Evolutionary conservation across 2,329 filamentous ascomycete species (phyloP), one percentile per base, ranked within the genome.

Genomic region (Phyllosticta paracitricarpa): DNA sequence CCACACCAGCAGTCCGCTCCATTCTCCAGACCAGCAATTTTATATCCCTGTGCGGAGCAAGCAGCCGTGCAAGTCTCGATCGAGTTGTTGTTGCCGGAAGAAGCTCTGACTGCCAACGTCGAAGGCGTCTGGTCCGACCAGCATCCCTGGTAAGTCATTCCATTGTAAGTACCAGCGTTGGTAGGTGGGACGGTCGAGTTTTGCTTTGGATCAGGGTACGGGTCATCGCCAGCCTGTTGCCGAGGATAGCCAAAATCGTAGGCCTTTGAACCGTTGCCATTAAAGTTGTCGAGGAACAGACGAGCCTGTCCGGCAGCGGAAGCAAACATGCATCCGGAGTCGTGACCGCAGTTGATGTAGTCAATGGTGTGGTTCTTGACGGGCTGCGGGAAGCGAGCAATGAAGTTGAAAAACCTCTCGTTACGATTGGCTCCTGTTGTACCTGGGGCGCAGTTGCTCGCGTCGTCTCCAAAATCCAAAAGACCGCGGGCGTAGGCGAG

Each of bases 321-420:
- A 17, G 69, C 68, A 62, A 75, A 70, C 69, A 75, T 74, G 22
- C 64, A 66, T 26, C 71, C 70, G 54, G 63, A 70, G 62, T 75
- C 72, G 62, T 75, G 73, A 8, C 71, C 71, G 22, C 66, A 63
- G 40, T 67, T 63, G 25, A 73, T 66, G 54, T 72, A 69, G 58
- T 75, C 73, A 12, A 75, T 67, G 1, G 72, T 75, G 56, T 71
- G 67, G 57, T 70, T 72, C 10, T 62, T 64, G 0, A 57, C 33
- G 8, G 70, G 64, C 51, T 66, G 64, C 2, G 71, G 70, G 61
- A 74, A 73, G 8, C 65, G 66, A 54, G 71, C 68, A 67, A 74
- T 72, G 64, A 72, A 73, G 65, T 74, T 71, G 68, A 74, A 73
- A 66, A 75, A 75, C 6, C 73, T 71, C 65, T 75, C 73, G 57